Evolutionary conservation across 2,329 filamentous ascomycete species (phyloP).

Genomic region (Corynespora cassiicola): DNA sequence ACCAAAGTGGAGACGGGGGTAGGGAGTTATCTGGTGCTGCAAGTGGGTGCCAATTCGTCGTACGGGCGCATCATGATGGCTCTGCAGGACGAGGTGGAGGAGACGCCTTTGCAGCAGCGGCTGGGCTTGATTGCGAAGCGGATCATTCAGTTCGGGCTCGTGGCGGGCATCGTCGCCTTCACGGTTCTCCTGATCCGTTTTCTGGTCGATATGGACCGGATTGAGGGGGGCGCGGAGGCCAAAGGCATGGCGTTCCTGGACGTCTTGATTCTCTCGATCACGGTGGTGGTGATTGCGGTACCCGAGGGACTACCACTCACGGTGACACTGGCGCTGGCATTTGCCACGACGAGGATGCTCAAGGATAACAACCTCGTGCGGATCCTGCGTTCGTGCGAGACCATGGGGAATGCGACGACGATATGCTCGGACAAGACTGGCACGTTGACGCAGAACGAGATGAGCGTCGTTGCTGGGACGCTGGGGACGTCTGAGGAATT

Average conservation of each 20-base stretch:
- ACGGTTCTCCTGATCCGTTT: constrained; percentile 87
- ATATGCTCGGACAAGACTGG: constrained; percentile 73
- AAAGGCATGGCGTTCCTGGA: constrained; percentile 77
- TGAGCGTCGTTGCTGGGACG: constrained; percentile 73
- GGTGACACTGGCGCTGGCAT: constrained; percentile 71
- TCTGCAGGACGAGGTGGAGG: constrained; percentile 76
- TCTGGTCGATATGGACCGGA: constrained; percentile 68
- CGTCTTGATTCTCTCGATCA: constrained; percentile 70
- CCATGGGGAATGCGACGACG: constrained; percentile 75
- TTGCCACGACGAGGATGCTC: constrained; percentile 71
- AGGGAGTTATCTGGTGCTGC: constrained; percentile 77
- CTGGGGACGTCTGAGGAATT: constrained; percentile 60
- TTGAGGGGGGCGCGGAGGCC: constrained; percentile 63
- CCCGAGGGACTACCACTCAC: constrained; percentile 71
- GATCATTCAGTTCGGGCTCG: constrained; percentile 79
- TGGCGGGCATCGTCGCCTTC: constrained; percentile 80
- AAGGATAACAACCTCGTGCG: constrained; percentile 76
- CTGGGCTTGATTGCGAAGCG: constrained; percentile 79
- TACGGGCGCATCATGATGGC: constrained; percentile 82
- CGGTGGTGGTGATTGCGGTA: constrained; percentile 72
- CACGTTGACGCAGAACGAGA: constrained; percentile 52
- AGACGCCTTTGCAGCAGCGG: constrained; percentile 79
- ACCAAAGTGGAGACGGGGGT: constrained; percentile 79
- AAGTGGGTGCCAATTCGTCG: constrained; percentile 75
- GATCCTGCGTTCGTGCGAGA: constrained; percentile 71